A percentile compares a stretch with the other conserved stretches of the same genome.
These are phyloP conservation scores for Blastobotrys aristatus DNA, from an alignment of 1,139 yeast genomes.

Conservation along the genomic window DNA sequence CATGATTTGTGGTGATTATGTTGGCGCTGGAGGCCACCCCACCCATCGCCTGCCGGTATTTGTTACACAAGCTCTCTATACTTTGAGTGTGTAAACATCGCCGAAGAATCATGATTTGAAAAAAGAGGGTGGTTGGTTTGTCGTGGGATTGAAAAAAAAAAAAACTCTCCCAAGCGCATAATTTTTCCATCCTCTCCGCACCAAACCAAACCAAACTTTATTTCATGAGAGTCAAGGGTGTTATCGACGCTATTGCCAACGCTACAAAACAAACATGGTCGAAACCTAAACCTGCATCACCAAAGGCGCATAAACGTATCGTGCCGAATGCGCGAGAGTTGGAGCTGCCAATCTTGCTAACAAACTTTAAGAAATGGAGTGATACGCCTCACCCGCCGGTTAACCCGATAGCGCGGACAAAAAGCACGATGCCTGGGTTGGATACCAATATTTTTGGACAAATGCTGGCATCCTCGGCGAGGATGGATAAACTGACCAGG, in stretches of 20 bases:
- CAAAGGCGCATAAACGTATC: not conserved
- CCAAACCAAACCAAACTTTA: not conserved
- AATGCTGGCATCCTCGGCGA: constrained; percentile 29
- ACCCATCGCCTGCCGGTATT: constrained; percentile 23
- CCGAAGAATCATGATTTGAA: not conserved
- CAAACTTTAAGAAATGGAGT: constrained; percentile 24
- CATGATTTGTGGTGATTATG: constrained; percentile 26
- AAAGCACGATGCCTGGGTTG: constrained; percentile 11
- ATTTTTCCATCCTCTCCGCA: not conserved
- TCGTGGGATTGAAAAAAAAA: no score
- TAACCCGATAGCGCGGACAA: not conserved
- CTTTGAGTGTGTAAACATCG: not conserved
- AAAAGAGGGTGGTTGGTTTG: no score
- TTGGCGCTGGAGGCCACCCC: constrained; percentile 27
- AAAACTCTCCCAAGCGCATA: not conserved
- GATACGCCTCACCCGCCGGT: not conserved
- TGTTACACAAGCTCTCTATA: not conserved
- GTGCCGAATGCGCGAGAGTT: constrained; percentile 2
- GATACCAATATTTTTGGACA: constrained; percentile 28
- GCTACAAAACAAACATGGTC: not conserved
- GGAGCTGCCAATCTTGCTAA: constrained; percentile 18
- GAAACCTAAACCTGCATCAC: not conserved
- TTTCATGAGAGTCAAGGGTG: constrained; percentile 1
- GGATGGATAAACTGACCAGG: constrained; percentile 27
- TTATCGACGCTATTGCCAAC: constrained; percentile 1